Base-by-base conservation (phyloP, 225 moss, liverwort and hornwort species). In the Marchantia paleacea region DNA sequence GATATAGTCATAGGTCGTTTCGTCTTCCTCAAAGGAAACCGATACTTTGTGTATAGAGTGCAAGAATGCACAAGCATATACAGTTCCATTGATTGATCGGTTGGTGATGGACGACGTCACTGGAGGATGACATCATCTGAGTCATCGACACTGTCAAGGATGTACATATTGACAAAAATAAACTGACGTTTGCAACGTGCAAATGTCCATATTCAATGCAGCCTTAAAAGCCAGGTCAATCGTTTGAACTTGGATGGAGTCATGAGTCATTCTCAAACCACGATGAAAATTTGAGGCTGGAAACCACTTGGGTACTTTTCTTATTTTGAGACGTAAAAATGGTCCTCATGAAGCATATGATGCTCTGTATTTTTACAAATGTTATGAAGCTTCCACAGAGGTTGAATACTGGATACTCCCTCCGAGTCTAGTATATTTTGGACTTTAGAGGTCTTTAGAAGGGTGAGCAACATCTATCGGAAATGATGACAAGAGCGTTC, bases 161-260 rank as follows among this genome's bases (percentile, higher is more conserved):
- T 76, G 75, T 76, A 76, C 75, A 76, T 76, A 60, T 0, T 60
- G 30, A 60, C 58, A 76, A 22, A 30, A 57, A 14, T 51, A 25
- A 60, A 60, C 29, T 16, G 7, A 13, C 29, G 14, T 47, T 73
- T 47, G 71, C 49, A 47, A 19, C 16, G 47, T 50, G 16, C 13
- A 30, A 12, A 62, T 24, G 62, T 62, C 3, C n/a, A 39, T 39
- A 39, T 39, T 39, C 39, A 2, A 24, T 8, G 4, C 62, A 62
- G 62, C 9, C 16, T 12, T 19, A 0, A 16, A 58, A 14, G 14
- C 20, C 58, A 58, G 58, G 5, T 58, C 20, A 20, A 15, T 19
- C 58, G 5, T 14, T 5, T 58, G 58, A 20, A 20, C 20, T 58
- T 58, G 58, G 18, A 58, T 58, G 16, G 18, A 58, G 15, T 58